Conservation (phyloP, 805 yeast genomes). For the Candida andamanensis region DNA sequence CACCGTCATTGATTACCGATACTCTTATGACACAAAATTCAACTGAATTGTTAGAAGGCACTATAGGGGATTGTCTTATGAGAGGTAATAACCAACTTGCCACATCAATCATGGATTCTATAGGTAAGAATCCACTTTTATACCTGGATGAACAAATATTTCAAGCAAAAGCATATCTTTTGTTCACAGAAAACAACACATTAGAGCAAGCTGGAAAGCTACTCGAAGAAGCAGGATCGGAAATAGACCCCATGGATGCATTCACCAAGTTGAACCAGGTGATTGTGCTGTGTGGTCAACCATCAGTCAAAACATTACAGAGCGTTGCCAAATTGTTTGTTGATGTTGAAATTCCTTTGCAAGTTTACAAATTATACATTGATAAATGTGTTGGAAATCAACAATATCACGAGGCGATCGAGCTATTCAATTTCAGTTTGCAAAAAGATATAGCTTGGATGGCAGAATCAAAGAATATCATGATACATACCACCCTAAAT, state of each 20-base stretch:
- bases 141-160: conserved; percentile 6
- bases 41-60: neutral
- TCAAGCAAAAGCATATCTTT: conserved; percentile 6
- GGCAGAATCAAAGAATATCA: conserved; percentile 14
- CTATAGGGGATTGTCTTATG: neutral
- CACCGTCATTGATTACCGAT: neutral
- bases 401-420: conserved; percentile 20
- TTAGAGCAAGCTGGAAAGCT: neutral
- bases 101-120: neutral
- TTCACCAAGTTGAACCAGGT: conserved; percentile 16
- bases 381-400: no score
- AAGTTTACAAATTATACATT: conserved; percentile 24
- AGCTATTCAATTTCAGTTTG: conserved; percentile 29
- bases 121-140: conserved; percentile 5
- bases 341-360: conserved; percentile 13
- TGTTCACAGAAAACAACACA: no score
- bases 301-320: conserved; percentile 1
- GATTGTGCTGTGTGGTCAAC: conserved; percentile 10
- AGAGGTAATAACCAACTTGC: neutral
- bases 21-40: no score
- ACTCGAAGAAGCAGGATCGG: conserved; percentile 1
- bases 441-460: conserved; percentile 19
- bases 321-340: conserved; percentile 5
- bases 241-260: conserved; percentile 9
- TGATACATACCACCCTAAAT: conserved; percentile 41